Conservation (phyloP, 768 basidiomycete species). For the Asterophora parasitica region DNA sequence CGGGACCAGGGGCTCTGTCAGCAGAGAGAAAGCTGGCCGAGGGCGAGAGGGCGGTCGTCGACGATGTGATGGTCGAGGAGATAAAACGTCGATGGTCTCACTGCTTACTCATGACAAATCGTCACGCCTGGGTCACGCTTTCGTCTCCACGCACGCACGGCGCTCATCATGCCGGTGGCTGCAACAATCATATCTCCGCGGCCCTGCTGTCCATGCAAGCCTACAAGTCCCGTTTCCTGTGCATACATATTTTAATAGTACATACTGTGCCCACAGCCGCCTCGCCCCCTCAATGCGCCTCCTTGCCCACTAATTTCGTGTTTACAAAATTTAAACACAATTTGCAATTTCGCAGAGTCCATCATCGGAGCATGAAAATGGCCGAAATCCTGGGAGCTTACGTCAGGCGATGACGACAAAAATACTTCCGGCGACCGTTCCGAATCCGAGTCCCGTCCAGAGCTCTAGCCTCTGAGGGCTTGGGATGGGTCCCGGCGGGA, state of each 20-base stretch:
- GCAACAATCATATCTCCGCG: constrained; percentile 4
- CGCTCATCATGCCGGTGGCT: not conserved
- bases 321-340: not conserved
- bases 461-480: too few relatives aligned
- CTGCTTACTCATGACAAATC: constrained; percentile 18
- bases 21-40: not conserved
- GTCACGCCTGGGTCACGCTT: constrained; percentile 10
- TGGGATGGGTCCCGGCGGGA: too few relatives aligned
- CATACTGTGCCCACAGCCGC: too few relatives aligned
- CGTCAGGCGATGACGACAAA: not conserved
- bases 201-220: too few relatives aligned
- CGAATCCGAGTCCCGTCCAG: too few relatives aligned
- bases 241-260: too few relatives aligned
- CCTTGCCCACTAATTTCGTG: too few relatives aligned
- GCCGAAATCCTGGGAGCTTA: too few relatives aligned
- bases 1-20: not conserved
- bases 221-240: too few relatives aligned
- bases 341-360: not conserved
- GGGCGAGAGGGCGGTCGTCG: not conserved
- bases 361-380: not conserved
- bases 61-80: constrained; percentile 13
- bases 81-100: constrained; percentile 14
- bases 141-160: constrained; percentile 10
- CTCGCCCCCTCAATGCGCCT: too few relatives aligned
- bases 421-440: too few relatives aligned